A percentile compares a stretch with the other conserved stretches of the same genome.
These are phyloP conservation scores for Yamadazyma blattariae DNA, from an alignment of 1,139 yeast genomes.

Conservation along the genomic window DNA sequence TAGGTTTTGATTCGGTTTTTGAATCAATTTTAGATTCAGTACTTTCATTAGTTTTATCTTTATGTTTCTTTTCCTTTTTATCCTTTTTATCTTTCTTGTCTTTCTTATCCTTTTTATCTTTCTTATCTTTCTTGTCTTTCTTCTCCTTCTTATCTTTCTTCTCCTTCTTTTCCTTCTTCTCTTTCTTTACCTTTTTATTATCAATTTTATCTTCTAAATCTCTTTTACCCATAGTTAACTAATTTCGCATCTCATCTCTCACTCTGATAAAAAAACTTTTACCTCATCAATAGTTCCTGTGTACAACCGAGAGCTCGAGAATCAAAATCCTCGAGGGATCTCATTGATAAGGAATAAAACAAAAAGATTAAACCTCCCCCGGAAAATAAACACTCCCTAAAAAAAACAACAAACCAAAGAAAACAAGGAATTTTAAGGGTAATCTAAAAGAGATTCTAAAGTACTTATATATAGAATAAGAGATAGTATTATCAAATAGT, in stretches of 20 bases:
- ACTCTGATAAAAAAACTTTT: too few species aligned
- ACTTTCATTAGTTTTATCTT: slow-evolving; percentile 26
- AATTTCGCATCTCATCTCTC: slow-evolving; percentile 14
- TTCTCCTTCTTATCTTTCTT: slow-evolving; percentile 24
- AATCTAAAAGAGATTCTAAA: too few species aligned
- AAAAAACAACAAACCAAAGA: too few species aligned
- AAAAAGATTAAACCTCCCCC: too few species aligned
- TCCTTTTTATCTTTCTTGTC: slow-evolving; percentile 23
- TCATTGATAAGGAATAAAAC: slow-evolving; percentile 1
- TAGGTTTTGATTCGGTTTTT: slow-evolving; percentile 46
- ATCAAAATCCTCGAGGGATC: slow-evolving; percentile 3
- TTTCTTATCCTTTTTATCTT: slow-evolving; percentile 18
- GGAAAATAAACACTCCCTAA: too few species aligned
- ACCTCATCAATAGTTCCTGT: too few species aligned
- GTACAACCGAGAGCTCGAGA: too few species aligned
- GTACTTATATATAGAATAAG: too few species aligned
- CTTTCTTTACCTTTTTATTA: slow-evolving; percentile 30
- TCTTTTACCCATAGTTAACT: slow-evolving; percentile 25
- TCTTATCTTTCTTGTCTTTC: slow-evolving; percentile 22
- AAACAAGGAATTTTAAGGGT: too few species aligned
- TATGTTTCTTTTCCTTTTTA: slow-evolving; percentile 40
- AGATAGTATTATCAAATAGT: too few species aligned
- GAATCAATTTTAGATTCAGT: slow-evolving; percentile 37
- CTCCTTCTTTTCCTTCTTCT: slow-evolving; percentile 42
- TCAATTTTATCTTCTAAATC: slow-evolving; percentile 23